Base-by-base conservation (phyloP, 257 asterid species). In the Apocynum venetum region DNA sequence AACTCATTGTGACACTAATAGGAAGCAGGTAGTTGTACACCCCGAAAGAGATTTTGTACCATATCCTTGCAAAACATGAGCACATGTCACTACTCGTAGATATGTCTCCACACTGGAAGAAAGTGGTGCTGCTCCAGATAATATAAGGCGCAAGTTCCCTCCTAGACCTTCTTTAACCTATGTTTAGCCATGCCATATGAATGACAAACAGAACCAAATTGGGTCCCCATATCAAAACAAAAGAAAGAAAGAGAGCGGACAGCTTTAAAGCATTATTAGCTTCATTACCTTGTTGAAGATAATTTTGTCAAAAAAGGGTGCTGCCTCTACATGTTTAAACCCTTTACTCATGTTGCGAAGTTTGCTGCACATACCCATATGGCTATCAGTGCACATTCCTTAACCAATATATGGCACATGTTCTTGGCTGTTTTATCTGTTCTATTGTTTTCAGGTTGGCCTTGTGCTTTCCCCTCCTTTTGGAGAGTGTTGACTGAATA, bases 101-200 rank as follows among this genome's bases (percentile, higher is more conserved):
- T 81, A 93, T 36, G 94, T 93, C 80, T 93, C 97, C 60, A 93
- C 97, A 53, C 78, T 82, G 76, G 92, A 69, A 38, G 97, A 88
- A 74, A 91, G 94, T 67, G 97, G 97, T 31, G 97, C 97, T 36
- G 97, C 97, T 69, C 97, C 97, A 2, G 94, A 93, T 52, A 91
- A 86, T 81, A 93, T 89, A 74, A 93, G 97, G 38, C 97, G 92
- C 72, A 91, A 19, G 38, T 88, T 91, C 61, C 97, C 97, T 68
- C 97, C 97, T 80, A 93, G 85, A 76, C 96, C 92, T 89, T 91
- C 93, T 82, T 87, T 91, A 49, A 91, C 86, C 97, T 92, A 43
- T 53, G 71, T 17, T 52, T n/a, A 14, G 40, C 66, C 2, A 48
- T 75, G 43, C 51, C 15, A 55, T 20, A 47, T 74, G 13, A 44